A percentile compares a stretch with the other conserved stretches of the same genome.
Evolutionary conservation across 2,329 filamentous ascomycete species (phyloP).

Genomic region (Fusarium illudens): DNA sequence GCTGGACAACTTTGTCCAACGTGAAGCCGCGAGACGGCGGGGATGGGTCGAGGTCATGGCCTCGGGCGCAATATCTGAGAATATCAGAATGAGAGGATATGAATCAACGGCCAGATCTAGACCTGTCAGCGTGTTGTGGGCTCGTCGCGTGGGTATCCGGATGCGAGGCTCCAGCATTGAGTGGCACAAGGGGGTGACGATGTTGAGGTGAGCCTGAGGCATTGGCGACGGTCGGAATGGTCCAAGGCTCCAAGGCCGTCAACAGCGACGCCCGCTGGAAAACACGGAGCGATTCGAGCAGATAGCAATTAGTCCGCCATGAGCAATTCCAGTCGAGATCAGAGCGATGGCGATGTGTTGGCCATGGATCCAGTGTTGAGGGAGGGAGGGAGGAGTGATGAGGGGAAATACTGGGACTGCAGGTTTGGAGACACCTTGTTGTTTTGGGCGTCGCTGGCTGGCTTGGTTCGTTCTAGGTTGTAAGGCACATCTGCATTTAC

Average conservation of each 20-base stretch:
- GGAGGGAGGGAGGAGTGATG: conserved; percentile 12
- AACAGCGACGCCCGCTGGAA: not conserved
- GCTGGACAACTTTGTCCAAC: conserved; percentile 25
- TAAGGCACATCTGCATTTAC: conserved; percentile 45
- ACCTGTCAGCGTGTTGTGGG: conserved; percentile 1
- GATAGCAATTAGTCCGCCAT: conserved; percentile 5
- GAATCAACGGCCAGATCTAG: not conserved
- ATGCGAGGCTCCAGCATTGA: conserved; percentile 16
- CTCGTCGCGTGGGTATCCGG: conserved; percentile 8
- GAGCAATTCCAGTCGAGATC: not conserved
- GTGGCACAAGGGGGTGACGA: conserved; percentile 36
- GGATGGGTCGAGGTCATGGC: not conserved
- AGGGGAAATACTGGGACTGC: conserved; percentile 23
- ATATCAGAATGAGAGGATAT: not conserved
- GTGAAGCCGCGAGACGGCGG: not conserved
- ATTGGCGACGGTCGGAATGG: conserved; percentile 22
- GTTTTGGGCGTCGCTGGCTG: conserved; percentile 19
- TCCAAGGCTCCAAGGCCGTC: not conserved
- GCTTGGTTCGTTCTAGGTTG: conserved; percentile 7
- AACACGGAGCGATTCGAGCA: not conserved
- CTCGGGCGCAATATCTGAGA: not conserved
- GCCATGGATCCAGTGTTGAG: not conserved
- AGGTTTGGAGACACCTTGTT: conserved; percentile 29
- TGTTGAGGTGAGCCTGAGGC: conserved; percentile 20
- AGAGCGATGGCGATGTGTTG: not conserved